Evolutionary conservation across 768 basidiomycete genomes (phyloP), one percentile per base, ranked within the genome.

Genomic region (Mycena capillaripes): DNA sequence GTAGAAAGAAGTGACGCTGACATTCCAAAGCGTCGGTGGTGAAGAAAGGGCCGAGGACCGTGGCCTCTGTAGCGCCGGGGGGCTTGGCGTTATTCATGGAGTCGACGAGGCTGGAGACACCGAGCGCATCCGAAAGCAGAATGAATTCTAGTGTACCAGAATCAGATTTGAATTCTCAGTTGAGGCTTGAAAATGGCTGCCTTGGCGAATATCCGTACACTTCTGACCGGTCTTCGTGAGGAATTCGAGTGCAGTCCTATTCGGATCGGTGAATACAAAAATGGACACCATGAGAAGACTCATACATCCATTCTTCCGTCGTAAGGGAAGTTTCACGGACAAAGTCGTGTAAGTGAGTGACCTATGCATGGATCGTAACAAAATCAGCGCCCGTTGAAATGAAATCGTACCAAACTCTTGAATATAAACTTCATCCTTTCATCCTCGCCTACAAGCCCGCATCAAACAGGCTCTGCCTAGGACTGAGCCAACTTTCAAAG

Each of bases 21-120:
- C 94, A 79, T 46, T 94, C 89, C 25, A 89, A 88, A 21, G 94
- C 90, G 77, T 96, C 94, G 23, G 91, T 90, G 3, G 93, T 94
- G 76, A 87, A 92, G 83, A 96, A 96, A 5, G 95, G 95, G 3
- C 95, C 95, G 30, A 96, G 86, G 14, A 96, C 91, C 25, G 91
- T 93, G 34, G 88, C 89, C 76, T 93, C 93, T 0, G 94, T 95
- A 25, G 90, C 92, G 5, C 85, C 86, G 8, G 86, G 85, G 5
- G 86, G 83, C 53, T 88, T 88, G 4, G 91, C 89, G 76, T 94
- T 91, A 82, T 95, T 95, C 61, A 94, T 79, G 29, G 88, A 81
- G 73, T 96, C 93, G 12, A 97, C 91, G 62, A 97, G 86, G 0
- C 92, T 86, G 0, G 94, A 95, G 3, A 94, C 89, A 7, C 96